Evolutionary conservation across 768 basidiomycete species (phyloP), one percentile per base, ranked within the genome.

Genomic region (Lepiota venenata): DNA sequence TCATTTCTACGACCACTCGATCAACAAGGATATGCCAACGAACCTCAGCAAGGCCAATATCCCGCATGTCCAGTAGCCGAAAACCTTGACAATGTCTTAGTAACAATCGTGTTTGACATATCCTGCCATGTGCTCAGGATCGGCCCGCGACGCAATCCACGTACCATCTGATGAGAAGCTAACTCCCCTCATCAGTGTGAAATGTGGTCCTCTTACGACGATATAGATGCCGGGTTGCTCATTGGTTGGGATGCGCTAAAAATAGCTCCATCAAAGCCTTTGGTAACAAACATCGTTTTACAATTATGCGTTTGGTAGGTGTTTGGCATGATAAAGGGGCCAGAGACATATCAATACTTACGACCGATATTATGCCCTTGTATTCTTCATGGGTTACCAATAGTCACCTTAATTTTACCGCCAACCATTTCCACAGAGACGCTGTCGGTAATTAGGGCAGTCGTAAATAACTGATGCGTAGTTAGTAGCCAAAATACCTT

Each of bases 371-470:
- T 32, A 18, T 29, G 20, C 12, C 49, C 29, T 15, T 41, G 16
- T 3, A 35, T 37, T 45, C 12, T 15, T 29, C 43, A n/a, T 20
- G 22, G 61, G 46, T 73, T 67, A 50, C 76, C 64, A 36, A 82
- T 74, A 15, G 71, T 73, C 29, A 84, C 66, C 58, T 77, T 75
- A 15, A 83, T 50, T 61, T 69, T 77, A 39, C 73, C 75, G 20
- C 77, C 71, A n/a, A 73, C 63, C 63, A 75, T 71, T 39, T 69
- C 60, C 22, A 72, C 74, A 1, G 75, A 73, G 18, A 83, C 72
- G 41, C 82, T 83, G 56, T 4, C 45, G 38, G 42, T 18, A 37
- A 55, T 48, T n/a, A n/a, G 32, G 53, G 1, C 40, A 15, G 25
- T 9, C 18, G 52, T 20, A 20, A 43, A 16, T 22, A 22, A 29